Evolutionary conservation across 371 early-diverging fungal species (phyloP).

Genomic region (Mucor velutinosus): DNA sequence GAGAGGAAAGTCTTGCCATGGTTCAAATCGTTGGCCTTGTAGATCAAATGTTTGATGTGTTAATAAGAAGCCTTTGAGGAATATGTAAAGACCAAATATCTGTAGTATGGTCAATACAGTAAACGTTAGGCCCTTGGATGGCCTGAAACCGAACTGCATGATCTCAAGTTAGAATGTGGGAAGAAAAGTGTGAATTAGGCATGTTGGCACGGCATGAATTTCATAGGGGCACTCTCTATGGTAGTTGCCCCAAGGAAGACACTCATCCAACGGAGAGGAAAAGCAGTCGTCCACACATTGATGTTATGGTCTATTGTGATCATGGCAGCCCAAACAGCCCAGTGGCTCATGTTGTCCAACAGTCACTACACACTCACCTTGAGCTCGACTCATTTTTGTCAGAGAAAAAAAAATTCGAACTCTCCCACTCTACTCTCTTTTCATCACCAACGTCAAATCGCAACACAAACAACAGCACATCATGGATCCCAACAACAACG

Average conservation of each 20-base stretch:
- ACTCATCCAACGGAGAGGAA: no score
- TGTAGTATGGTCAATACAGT: constrained; percentile 23
- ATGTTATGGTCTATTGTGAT: no score
- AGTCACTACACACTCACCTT: neutral
- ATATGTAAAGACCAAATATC: constrained; percentile 64
- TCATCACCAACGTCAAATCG: no score
- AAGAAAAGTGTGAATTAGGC: neutral
- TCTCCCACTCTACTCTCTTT: neutral
- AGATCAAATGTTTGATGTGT: constrained; percentile 74
- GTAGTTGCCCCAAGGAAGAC: no score
- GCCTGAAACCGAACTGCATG: constrained; percentile 10
- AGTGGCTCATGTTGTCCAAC: neutral
- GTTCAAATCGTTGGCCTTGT: constrained; percentile 34
- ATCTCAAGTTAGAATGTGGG: neutral
- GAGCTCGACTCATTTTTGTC: neutral
- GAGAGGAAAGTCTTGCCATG: constrained; percentile 47
- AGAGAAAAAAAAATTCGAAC: neutral
- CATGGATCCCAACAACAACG: constrained; percentile 63
- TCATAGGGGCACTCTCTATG: no score
- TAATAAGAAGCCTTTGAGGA: constrained; percentile 83
- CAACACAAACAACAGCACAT: neutral
- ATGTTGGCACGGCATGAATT: no score
- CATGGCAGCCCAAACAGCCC: neutral
- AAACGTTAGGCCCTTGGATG: constrained; percentile 17
- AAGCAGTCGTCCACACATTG: no score